Base-by-base conservation (phyloP, 2,329 filamentous ascomycete species). In the Huntiella savannae region DNA sequence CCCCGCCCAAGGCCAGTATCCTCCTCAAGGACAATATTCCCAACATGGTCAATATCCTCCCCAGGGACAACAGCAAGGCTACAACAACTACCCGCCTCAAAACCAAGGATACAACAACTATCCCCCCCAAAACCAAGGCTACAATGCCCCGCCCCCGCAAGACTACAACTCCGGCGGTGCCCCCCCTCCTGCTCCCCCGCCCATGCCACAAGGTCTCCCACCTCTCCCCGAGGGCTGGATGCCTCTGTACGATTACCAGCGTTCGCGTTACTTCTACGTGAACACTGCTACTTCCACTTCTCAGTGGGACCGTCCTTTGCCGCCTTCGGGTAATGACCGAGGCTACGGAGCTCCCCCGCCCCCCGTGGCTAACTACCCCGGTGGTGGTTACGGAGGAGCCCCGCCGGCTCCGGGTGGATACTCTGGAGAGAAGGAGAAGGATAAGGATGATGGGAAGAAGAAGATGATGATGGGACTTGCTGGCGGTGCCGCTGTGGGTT, bases 181-280 rank as follows among this genome's bases (percentile, higher is more conserved):
- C 10, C 40, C 46, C 34, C 50, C 53, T 39, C 46, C 50, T 12
- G 40, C 49, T 36, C 52, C 54, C n/a, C 53, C 53, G 5, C 54
- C 55, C 4, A 52, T 54, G 34, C 49, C 53, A 37, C 49, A 50
- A 7, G 35, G 41, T 43, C 62, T 62, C 53, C 69, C 76, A 17
- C 63, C 70, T 50, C 62, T 79, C 52, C 67, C 77, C 17, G 55
- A 65, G 43, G 77, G 77, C 53, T 82, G 77, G 77, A 61, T 64
- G 22, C 64, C 74, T 17, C 70, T 78, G 58, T 82, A 70, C 60
- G 77, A 82, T 52, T 68, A 72, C 48, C 65, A 64, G 49, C 63
- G 67, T 50, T 71, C 77, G 55, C 71, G 73, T 47, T 79, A 73
- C 63, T 81, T 73, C 61, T 82, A 77, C 55, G 65, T 75, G 48